Evolutionary conservation across 2,329 filamentous ascomycete genomes (phyloP).

Genomic region (Aureobasidium melanogenum): DNA sequence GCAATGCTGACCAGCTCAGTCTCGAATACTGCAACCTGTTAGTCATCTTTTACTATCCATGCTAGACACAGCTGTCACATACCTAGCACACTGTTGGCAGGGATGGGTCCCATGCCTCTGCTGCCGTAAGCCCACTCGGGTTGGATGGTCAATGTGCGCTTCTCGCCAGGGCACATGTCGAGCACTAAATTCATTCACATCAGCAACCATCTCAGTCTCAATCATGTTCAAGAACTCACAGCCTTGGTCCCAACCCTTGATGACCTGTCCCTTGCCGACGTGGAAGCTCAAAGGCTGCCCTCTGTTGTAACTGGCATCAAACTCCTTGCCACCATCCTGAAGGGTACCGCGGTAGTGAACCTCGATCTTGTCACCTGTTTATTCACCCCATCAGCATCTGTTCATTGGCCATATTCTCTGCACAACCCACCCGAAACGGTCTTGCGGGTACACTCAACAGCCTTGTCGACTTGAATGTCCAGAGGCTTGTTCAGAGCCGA

Average conservation of each 20-base stretch:
- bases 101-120: constrained; percentile 74
- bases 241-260: constrained; percentile 93
- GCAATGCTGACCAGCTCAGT: constrained; percentile 79
- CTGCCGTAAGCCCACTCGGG: constrained; percentile 78
- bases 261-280: constrained; percentile 77
- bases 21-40: constrained; percentile 62
- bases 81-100: constrained; percentile 71
- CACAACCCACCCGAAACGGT: constrained; percentile 36
- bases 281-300: constrained; percentile 68
- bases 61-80: constrained; percentile 26
- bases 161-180: constrained; percentile 96
- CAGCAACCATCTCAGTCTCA: neutral
- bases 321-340: constrained; percentile 52
- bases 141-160: constrained; percentile 81
- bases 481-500: constrained; percentile 46
- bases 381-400: neutral
- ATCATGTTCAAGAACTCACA: neutral
- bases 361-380: constrained; percentile 62
- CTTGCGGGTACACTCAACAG: constrained; percentile 70
- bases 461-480: constrained; percentile 66
- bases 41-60: constrained; percentile 18
- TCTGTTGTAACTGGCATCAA: constrained; percentile 60
- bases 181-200: constrained; percentile 41
- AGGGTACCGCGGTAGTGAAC: constrained; percentile 89
- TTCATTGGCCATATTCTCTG: neutral